Evolutionary conservation across 2,329 filamentous ascomycete species (phyloP).

Genomic region (Colletotrichum gigasporum): DNA sequence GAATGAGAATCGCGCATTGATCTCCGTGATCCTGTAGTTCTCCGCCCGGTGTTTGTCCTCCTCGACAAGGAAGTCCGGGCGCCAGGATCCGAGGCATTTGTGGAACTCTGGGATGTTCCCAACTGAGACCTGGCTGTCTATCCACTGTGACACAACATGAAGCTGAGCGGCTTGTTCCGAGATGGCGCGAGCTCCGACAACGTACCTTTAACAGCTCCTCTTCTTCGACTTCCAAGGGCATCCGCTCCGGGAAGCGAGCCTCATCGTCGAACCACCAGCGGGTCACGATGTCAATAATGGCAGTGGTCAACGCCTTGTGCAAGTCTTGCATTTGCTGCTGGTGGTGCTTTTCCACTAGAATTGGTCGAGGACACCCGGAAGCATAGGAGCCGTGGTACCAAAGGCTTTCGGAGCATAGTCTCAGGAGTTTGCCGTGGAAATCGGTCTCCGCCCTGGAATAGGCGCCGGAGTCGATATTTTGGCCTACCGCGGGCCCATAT

Average conservation of each 20-base stretch:
- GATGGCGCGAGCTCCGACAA: background rate
- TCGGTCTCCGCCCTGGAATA: background rate
- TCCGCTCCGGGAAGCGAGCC: slow-evolving; percentile 41
- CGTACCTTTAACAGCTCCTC: slow-evolving; percentile 41
- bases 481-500: background rate
- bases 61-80: slow-evolving; percentile 51
- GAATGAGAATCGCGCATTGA: slow-evolving; percentile 52
- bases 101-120: slow-evolving; percentile 37
- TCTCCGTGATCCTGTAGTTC: slow-evolving; percentile 47
- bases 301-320: slow-evolving; percentile 41
- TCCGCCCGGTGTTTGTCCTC: slow-evolving; percentile 34
- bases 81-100: slow-evolving; percentile 43
- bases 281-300: slow-evolving; percentile 46
- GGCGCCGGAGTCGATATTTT: background rate
- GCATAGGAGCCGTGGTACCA: slow-evolving; percentile 42
- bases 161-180: no score
- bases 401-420: slow-evolving; percentile 36
- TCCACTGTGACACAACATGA: slow-evolving; percentile 37
- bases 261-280: slow-evolving; percentile 49
- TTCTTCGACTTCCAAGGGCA: slow-evolving; percentile 44
- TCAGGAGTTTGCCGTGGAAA: slow-evolving; percentile 33
- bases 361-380: slow-evolving; percentile 42
- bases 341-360: slow-evolving; percentile 43
- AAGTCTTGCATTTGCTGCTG: slow-evolving; percentile 40
- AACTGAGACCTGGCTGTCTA: slow-evolving; percentile 38